phyloP scores from a whole-genome alignment of 495 filamentous ascomycete species.

The Aspergillus kassunensis region DNA sequence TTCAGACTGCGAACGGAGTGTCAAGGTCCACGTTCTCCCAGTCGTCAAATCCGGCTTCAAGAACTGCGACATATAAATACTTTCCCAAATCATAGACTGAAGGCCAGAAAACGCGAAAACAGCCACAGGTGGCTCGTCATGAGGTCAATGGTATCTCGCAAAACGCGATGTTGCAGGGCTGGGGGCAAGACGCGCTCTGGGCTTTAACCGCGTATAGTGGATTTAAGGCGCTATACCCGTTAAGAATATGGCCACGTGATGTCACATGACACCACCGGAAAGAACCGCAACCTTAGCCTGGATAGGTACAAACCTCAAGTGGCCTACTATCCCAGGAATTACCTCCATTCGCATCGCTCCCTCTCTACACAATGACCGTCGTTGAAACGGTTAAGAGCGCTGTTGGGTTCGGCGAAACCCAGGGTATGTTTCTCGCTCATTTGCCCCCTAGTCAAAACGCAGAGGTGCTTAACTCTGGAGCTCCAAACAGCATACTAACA shows the following conservation, averaged over 20 bases:
- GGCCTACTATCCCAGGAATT: conserved; percentile 17
- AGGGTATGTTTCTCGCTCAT: conserved; percentile 34
- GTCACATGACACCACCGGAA: conserved; percentile 32
- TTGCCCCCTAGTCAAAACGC: conserved; percentile 7
- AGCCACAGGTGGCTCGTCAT: conserved; percentile 25
- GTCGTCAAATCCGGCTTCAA: conserved; percentile 10
- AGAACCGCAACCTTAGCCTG: conserved; percentile 27
- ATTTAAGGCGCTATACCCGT: conserved; percentile 26
- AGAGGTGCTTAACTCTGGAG: conserved; percentile 3
- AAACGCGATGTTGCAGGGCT: conserved; percentile 26
- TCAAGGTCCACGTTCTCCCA: conserved; percentile 4
- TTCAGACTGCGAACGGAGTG: conserved; percentile 4
- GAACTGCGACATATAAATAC: background rate
- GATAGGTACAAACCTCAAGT: conserved; percentile 31
- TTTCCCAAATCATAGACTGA: conserved; percentile 1
- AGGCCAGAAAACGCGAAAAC: conserved; percentile 11
- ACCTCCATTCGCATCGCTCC: conserved; percentile 14
- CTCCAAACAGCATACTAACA: conserved; percentile 16
- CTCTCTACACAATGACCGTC: conserved; percentile 41
- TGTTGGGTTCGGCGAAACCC: conserved; percentile 44
- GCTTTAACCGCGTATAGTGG: conserved; percentile 28
- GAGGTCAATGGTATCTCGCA: conserved; percentile 16
- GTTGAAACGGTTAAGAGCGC: conserved; percentile 53
- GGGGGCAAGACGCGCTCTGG: conserved; percentile 21
- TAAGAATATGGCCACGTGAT: conserved; percentile 17